Base-by-base conservation (phyloP, 495 filamentous ascomycete species). In the Cercophora newfieldiana region DNA sequence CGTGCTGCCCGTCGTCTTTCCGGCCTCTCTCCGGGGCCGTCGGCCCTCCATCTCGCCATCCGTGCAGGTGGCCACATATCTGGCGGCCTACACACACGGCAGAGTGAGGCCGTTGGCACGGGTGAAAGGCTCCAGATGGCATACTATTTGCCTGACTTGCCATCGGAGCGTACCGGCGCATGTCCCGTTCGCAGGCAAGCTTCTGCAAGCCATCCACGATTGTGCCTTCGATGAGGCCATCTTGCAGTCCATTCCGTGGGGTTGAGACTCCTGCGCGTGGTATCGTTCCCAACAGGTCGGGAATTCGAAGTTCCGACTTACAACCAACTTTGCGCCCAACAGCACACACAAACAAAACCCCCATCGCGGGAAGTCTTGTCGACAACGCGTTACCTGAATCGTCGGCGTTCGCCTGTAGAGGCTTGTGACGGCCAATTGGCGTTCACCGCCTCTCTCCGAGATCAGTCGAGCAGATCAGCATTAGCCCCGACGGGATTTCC, bases 61-160 rank as follows among this genome's bases (percentile, higher is more conserved):
- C 31, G 29, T 50, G 47, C 49, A 47, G 44, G 25, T 28, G 61
- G 61, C 61, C 61, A 63, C 61, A 63, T 56, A 63, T 55, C 24
- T 30, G 54, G 54, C 54, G 21, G 22, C 54, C 54, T 57, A 25
- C 21, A 28, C 19, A n/a, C 37, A 44, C 37, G 37, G 37, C 37
- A 44, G 37, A 44, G 21, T 24, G 22, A 47, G 10, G 58, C 30
- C 33, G 58, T 60, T 60, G 58, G 58, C n/a, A 60, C 33, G 31
- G 33, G 18, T 19, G n/a, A 60, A 30, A 44, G 30, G 21, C 16
- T 48, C 33, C 28, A n/a, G 19, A 50, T 62, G 59, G 24, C 31
- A 37, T 47, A 18, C 44, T 25, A 63, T 37, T 55, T 55, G 30
- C 19, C 49, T 48, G 33, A 25, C 6, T 1, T n/a, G 3, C 33